Evolutionary conservation across 257 asterid species (phyloP).

Genomic region (Lycium barbarum): DNA sequence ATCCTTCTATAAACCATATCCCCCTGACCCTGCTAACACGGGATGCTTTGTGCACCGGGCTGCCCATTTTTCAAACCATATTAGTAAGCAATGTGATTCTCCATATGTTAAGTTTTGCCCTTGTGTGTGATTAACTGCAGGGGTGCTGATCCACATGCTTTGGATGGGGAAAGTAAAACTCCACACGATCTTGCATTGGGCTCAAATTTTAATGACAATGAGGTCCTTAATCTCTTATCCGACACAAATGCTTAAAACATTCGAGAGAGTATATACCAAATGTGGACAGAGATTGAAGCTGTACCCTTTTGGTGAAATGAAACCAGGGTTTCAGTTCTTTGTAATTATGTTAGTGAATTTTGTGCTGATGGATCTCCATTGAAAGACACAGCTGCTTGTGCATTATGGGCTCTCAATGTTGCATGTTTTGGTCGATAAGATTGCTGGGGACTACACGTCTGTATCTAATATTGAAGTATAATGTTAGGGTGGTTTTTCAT

Average conservation of each 20-base stretch:
- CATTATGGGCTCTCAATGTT: conserved; percentile 26
- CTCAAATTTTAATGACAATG: conserved; percentile 66
- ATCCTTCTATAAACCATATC: not conserved
- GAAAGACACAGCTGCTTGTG: conserved; percentile 29
- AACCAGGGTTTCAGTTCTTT: conserved; percentile 42
- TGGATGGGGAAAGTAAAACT: conserved; percentile 68
- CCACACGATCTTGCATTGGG: conserved; percentile 66
- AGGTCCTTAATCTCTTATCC: conserved; percentile 68
- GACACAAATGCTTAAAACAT: conserved; percentile 50
- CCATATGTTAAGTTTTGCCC: not conserved
- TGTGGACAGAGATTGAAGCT: conserved; percentile 23
- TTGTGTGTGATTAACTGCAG: conserved; percentile 47
- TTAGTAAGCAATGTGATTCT: not conserved
- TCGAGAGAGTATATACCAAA: conserved; percentile 22
- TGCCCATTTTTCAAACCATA: too few species aligned
- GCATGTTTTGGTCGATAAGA: conserved; percentile 16
- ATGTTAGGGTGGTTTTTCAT: conserved; percentile 14
- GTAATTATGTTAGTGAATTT: conserved; percentile 53
- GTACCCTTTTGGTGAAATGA: conserved; percentile 32
- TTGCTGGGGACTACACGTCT: not conserved
- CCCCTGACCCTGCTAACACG: too few species aligned
- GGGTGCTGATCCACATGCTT: conserved; percentile 86
- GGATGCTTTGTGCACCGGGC: too few species aligned
- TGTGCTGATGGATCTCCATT: conserved; percentile 32
- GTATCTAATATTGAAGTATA: conserved; percentile 15